Evolutionary conservation across 2,329 filamentous ascomycete species (phyloP).

Genomic region (Ophiostoma himal-ulmi): DNA sequence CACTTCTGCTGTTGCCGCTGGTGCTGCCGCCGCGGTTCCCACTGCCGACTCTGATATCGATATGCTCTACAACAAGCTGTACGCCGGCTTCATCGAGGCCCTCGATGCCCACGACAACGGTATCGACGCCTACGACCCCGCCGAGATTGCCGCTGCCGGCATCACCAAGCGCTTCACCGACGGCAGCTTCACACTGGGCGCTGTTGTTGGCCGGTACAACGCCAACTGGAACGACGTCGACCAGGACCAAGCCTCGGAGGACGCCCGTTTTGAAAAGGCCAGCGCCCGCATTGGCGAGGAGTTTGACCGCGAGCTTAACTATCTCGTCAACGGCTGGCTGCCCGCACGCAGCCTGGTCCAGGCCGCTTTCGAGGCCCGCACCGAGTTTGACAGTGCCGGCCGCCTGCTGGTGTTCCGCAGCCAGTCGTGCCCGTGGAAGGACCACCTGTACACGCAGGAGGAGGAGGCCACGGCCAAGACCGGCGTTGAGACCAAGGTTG

Average conservation of each 20-base stretch:
- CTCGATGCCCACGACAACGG: constrained; percentile 98
- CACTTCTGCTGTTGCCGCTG: constrained; percentile 34
- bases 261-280: constrained; percentile 70
- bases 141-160: constrained; percentile 55
- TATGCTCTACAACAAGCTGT: constrained; percentile 80
- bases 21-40: constrained; percentile 25
- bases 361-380: constrained; percentile 64
- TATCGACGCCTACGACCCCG: constrained; percentile 72
- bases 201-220: constrained; percentile 75
- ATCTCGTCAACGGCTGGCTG: constrained; percentile 72
- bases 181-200: constrained; percentile 76
- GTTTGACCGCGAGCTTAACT: constrained; percentile 74
- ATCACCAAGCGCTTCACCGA: constrained; percentile 78
- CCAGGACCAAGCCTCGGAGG: constrained; percentile 67
- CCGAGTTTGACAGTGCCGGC: constrained; percentile 53
- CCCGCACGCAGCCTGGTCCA: constrained; percentile 69
- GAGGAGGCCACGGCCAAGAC: constrained; percentile 54
- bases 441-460: constrained; percentile 87
- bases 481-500: constrained; percentile 68
- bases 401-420: constrained; percentile 73
- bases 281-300: constrained; percentile 82
- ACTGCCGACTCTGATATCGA: constrained; percentile 62
- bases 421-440: constrained; percentile 86
- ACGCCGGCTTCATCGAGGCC: constrained; percentile 89
- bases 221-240: constrained; percentile 68